Base-by-base conservation (phyloP, 2,329 filamentous ascomycete genomes). In the Diaporthe ampelina region DNA sequence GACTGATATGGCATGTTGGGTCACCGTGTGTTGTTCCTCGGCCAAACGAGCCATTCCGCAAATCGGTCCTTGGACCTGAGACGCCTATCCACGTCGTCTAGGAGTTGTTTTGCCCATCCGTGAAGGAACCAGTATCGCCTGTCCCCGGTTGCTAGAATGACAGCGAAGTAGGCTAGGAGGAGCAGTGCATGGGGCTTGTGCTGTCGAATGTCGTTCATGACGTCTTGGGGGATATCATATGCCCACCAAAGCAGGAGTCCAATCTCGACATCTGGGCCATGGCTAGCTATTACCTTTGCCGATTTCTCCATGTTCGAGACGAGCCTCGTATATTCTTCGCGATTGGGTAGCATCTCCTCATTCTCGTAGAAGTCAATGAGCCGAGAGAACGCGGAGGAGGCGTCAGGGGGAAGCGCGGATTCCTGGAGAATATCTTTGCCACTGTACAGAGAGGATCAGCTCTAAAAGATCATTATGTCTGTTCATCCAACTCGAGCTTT, bases 121-220 rank as follows among this genome's bases (percentile, higher is more conserved):
- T 61, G 37, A 13, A 61, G n/a, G 58, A 61, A 61, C 58, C 58
- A 61, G 6, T 45, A 61, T 1, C 37, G 37, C 24, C 37, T 61
- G 13, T 61, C 58, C 7, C 37, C 26, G 15, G 58, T 61, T 61
- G 37, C n/a, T 45, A 61, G 35, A 29, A 61, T 19, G 1, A 61
- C 58, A 4, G 58, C 43, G 58, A 45, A 61, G 58, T 61, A 45
- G 10, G 58, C 58, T 24, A 61, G 58, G 24, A 61, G 58, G 37
- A 61, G 58, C 8, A 61, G 15, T 26, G 58, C 58, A 45, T 61
- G 58, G 37, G 35, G 58, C 17, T 45, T 61, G 7, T 61, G 24
- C 24, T 45, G 58, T 21, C 37, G 58, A 9, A 61, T 45, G 15
- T 61, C 58, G 1, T 45, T 17, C 37, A 61, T 29, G 7, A 61